Evolutionary conservation across 2,329 filamentous ascomycete species (phyloP), one percentile per base, ranked within the genome.

Genomic region (Amauroascus verrucosus): DNA sequence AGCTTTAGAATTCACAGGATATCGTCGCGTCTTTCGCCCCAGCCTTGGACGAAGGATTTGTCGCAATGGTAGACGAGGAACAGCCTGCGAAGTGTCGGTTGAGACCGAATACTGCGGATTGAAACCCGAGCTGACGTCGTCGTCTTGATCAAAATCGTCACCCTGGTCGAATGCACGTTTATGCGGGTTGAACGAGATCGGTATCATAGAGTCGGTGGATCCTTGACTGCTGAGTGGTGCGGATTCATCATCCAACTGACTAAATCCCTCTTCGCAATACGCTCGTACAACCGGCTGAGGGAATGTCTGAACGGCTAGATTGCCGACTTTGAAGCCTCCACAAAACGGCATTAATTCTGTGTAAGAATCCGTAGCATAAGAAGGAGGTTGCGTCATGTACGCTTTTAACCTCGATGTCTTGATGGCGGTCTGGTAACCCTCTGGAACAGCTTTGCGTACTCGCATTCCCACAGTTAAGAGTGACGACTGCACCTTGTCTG

Each of bases 381-480:
- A 38, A 43, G 62, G 61, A 45, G 65, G 64, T 2, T 60, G 60
- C 24, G 58, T 53, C 35, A 54, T 33, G 5, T 56, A 41, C 7
- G 48, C 50, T 35, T 51, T 48, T 30, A 56, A n/a, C 33, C 50
- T 30, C 6, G 51, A 52, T 16, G 58, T 62, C 62, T 69, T 58
- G 63, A 62, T 41, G 57, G 60, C 50, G 28, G 87, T 95, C 74
- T 95, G 94, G 77, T 96, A 96, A 56, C 91, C 91, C 67, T 96
- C 90, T 0, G 88, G 85, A 6, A 97, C 86, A 9, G 86, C 86
- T 73, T 97, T 97, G 65, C 91, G 85, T 48, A 97, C 79, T 22
- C 91, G 84, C 89, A 96, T 96, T 63, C 91, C 91, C 59, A 97
- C 91, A 62, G 79, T 87, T 40, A 96, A 76, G n/a, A 97, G 82